Conservation (phyloP, 345 rosid genomes). For the Brassica carinata region DNA sequence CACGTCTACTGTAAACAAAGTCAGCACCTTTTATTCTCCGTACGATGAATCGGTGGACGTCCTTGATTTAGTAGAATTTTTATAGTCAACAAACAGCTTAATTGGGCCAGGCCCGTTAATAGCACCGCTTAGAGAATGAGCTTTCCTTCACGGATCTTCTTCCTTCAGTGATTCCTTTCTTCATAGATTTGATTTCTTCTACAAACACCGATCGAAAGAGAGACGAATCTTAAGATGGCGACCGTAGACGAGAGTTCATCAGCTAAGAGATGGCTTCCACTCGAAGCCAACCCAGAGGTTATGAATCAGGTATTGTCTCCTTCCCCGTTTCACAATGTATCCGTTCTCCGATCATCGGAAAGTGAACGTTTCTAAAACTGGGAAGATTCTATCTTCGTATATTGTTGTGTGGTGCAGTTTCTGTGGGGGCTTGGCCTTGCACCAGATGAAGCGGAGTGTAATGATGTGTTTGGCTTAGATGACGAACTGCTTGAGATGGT, state of each 20-base stretch:
- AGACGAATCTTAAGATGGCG: slow-evolving; percentile 52
- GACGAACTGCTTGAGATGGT: slow-evolving; percentile 86
- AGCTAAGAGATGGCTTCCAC: slow-evolving; percentile 95
- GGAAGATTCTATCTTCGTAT: background rate
- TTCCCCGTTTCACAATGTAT: too few species aligned
- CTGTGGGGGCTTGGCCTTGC: slow-evolving; percentile 86
- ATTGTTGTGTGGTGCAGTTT: slow-evolving; percentile 51
- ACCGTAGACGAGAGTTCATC: slow-evolving; percentile 53
- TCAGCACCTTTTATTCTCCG: background rate
- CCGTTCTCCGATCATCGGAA: slow-evolving; percentile 28
- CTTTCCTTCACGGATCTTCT: background rate
- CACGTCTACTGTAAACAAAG: background rate
- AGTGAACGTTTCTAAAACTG: background rate
- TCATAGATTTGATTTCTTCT: background rate
- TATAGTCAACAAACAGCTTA: background rate
- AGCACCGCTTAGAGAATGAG: background rate
- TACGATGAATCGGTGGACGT: background rate
- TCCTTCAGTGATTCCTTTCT: background rate
- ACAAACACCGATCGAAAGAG: slow-evolving; percentile 18
- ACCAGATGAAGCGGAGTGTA: slow-evolving; percentile 68
- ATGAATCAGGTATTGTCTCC: slow-evolving; percentile 80
- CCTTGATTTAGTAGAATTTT: background rate
- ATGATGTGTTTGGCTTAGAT: slow-evolving; percentile 89
- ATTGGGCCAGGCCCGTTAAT: background rate
- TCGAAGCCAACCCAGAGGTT: slow-evolving; percentile 95